These are phyloP conservation scores for Hura crepitans DNA, from an alignment of 441 rosid genomes.

Conservation along the genomic window DNA sequence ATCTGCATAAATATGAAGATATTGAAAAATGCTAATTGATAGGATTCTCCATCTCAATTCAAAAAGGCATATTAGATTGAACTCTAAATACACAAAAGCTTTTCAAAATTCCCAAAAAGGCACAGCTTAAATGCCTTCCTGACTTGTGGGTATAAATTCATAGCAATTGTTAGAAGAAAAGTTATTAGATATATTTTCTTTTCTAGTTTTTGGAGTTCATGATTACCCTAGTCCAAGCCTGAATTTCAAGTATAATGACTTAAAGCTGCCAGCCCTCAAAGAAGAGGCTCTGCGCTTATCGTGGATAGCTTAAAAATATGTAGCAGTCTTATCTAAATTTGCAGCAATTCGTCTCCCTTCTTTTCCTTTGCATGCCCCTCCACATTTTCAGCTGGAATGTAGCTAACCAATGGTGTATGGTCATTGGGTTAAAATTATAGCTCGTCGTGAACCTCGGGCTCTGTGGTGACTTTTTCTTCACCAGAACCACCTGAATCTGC, in stretches of 20 bases:
- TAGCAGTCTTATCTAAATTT: too few species aligned
- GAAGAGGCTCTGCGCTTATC: background rate
- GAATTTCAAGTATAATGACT: too few species aligned
- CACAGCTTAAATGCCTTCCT: too few species aligned
- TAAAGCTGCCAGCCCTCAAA: background rate
- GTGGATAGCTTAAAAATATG: background rate
- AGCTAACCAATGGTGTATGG: background rate
- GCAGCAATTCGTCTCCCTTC: background rate
- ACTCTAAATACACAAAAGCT: too few species aligned
- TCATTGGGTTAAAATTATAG: slow-evolving; percentile 33
- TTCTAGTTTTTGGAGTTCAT: too few species aligned
- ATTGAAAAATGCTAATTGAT: too few species aligned
- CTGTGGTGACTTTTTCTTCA: slow-evolving; percentile 25
- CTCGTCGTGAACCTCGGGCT: slow-evolving; percentile 53
- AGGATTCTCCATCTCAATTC: too few species aligned
- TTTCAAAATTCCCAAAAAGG: too few species aligned
- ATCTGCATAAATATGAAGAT: too few species aligned
- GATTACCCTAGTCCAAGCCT: background rate
- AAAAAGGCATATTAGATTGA: background rate
- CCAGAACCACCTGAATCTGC: slow-evolving; percentile 26
- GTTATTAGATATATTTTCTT: too few species aligned
- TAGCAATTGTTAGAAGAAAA: too few species aligned
- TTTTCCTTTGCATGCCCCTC: background rate
- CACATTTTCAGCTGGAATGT: slow-evolving; percentile 12
- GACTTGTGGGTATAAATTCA: too few species aligned